These are phyloP conservation scores for Termitomyces sp. DNA, from an alignment of 768 basidiomycete genomes.

Conservation along the genomic window DNA sequence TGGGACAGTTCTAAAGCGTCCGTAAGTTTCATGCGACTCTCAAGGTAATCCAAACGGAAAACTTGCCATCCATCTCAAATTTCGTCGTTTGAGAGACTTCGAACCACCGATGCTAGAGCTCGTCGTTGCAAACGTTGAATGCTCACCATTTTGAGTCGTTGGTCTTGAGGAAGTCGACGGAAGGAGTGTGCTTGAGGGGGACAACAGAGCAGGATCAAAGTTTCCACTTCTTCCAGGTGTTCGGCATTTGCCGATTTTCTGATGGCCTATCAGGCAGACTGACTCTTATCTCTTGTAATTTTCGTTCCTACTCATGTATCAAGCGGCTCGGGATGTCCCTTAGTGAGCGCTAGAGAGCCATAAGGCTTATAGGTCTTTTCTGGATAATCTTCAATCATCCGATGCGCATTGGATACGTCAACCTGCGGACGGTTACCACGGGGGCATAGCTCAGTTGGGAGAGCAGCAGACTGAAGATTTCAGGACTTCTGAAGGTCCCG, in stretches of 20 bases:
- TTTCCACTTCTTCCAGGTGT: background rate
- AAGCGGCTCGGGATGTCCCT: no score
- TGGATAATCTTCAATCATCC: no score
- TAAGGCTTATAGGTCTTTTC: no score
- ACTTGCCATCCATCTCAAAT: constrained; percentile 55
- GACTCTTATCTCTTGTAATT: no score
- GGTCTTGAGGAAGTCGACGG: constrained; percentile 38
- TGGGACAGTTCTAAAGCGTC: constrained; percentile 24
- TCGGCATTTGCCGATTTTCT: constrained; percentile 1
- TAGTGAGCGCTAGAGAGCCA: no score
- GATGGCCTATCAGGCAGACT: no score
- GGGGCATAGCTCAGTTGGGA: constrained; percentile 16
- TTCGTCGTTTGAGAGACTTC: constrained; percentile 27
- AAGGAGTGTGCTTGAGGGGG: constrained; percentile 2
- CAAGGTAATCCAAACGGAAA: constrained; percentile 34
- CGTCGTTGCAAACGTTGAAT: constrained; percentile 28
- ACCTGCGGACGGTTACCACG: no score
- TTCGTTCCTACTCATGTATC: no score
- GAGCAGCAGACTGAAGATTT: constrained; percentile 13
- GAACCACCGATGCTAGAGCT: constrained; percentile 38
- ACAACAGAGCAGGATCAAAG: background rate
- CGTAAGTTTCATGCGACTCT: constrained; percentile 5
- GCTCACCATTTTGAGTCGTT: constrained; percentile 52
- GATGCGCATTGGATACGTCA: no score
- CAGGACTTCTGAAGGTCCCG: constrained; percentile 6